phyloP scores from a whole-genome alignment of 768 basidiomycete species.

The Trametes maxima region DNA sequence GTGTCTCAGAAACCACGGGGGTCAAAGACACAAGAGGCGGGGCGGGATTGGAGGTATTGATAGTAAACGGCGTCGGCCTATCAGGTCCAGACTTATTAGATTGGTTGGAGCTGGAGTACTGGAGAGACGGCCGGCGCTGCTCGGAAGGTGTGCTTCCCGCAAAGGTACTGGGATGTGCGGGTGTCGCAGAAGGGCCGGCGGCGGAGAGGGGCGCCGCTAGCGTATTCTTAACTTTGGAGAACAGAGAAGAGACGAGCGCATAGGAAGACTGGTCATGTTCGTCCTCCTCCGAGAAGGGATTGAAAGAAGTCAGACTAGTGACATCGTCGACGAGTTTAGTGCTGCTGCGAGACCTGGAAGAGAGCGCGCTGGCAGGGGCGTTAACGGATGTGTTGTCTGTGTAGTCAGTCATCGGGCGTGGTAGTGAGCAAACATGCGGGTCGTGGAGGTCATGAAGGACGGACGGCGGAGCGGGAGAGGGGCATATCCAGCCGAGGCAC shows the following conservation, averaged over 20 bases:
- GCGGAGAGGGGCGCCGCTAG: slow-evolving; percentile 68
- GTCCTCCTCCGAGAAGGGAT: slow-evolving; percentile 92
- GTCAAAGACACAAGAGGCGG: slow-evolving; percentile 86
- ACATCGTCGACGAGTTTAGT: slow-evolving; percentile 62
- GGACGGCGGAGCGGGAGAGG: slow-evolving; percentile 2
- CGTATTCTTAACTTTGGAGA: slow-evolving; percentile 81
- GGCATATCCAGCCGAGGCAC: not conserved
- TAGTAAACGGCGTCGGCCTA: slow-evolving; percentile 58
- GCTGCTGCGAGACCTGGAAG: slow-evolving; percentile 65
- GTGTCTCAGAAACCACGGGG: slow-evolving; percentile 79
- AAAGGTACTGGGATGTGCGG: slow-evolving; percentile 33
- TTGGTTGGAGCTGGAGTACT: slow-evolving; percentile 47
- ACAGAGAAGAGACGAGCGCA: slow-evolving; percentile 77
- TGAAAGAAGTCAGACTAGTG: slow-evolving; percentile 80
- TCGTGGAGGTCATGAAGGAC: slow-evolving; percentile 15
- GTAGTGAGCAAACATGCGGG: slow-evolving; percentile 5
- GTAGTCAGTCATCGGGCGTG: slow-evolving; percentile 38
- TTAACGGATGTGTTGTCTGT: slow-evolving; percentile 25
- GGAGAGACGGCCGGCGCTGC: slow-evolving; percentile 62
- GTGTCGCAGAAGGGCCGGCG: slow-evolving; percentile 41
- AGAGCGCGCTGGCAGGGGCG: slow-evolving; percentile 33
- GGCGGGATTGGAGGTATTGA: slow-evolving; percentile 57
- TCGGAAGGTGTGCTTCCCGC: slow-evolving; percentile 43
- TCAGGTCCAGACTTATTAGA: slow-evolving; percentile 55
- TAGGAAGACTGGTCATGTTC: slow-evolving; percentile 89